Conservation (phyloP, 768 basidiomycete genomes). For the Gloeophyllum trabeum region DNA sequence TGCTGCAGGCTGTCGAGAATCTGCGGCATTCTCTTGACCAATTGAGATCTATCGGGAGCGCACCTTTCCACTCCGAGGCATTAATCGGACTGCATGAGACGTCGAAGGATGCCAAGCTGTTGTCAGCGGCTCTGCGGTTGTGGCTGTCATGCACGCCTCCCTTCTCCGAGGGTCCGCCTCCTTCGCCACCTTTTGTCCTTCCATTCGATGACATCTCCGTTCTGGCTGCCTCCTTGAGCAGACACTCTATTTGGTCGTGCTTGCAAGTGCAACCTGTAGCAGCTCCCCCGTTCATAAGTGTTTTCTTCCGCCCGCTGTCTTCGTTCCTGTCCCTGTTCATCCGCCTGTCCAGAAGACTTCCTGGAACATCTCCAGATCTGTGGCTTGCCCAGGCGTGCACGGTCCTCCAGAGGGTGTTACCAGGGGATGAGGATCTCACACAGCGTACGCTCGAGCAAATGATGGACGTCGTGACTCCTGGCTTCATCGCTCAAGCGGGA, state of each 20-base stretch:
- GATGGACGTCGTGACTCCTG: slow-evolving; percentile 21
- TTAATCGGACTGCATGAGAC: not conserved
- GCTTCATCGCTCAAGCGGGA: slow-evolving; percentile 28
- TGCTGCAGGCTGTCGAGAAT: slow-evolving; percentile 10
- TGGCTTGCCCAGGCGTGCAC: slow-evolving; percentile 62
- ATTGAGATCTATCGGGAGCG: not conserved
- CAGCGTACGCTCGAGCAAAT: slow-evolving; percentile 30
- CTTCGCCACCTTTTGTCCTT: slow-evolving; percentile 46
- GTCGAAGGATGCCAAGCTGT: slow-evolving; percentile 6
- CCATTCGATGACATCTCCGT: slow-evolving; percentile 47
- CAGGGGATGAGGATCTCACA: slow-evolving; percentile 66
- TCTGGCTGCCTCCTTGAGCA: slow-evolving; percentile 35
- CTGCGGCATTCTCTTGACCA: slow-evolving; percentile 9
- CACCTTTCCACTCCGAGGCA: not conserved
- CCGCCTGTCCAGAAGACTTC: slow-evolving; percentile 43
- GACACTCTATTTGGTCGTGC: slow-evolving; percentile 41
- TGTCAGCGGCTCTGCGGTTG: slow-evolving; percentile 43
- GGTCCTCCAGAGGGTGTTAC: slow-evolving; percentile 42
- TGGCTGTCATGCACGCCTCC: slow-evolving; percentile 54
- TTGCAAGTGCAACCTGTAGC: slow-evolving; percentile 8
- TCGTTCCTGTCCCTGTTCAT: slow-evolving; percentile 43
- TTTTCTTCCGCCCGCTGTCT: slow-evolving; percentile 41
- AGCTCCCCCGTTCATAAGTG: slow-evolving; percentile 18
- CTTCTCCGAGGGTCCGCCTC: slow-evolving; percentile 22
- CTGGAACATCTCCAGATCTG: slow-evolving; percentile 39